phyloP scores from a whole-genome alignment of 2,329 filamentous ascomycete species.

The Sphaerulina populicola region DNA sequence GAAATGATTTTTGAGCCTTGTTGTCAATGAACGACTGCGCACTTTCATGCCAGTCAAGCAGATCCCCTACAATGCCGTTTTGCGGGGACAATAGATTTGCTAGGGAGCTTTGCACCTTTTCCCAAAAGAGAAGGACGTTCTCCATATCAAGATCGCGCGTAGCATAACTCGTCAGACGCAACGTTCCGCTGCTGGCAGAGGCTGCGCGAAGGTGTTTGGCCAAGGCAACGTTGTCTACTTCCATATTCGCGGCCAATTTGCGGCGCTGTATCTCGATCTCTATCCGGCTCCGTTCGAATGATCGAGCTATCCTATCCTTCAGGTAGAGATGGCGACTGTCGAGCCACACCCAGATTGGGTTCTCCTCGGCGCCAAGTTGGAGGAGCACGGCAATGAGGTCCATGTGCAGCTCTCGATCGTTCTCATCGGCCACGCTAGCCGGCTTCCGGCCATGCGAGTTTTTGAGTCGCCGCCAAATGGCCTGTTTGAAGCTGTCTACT shows the following conservation, averaged over 20 bases:
- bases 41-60: slow-evolving; percentile 89
- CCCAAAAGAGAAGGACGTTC: slow-evolving; percentile 85
- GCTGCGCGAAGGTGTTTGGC: slow-evolving; percentile 70
- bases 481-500: slow-evolving; percentile 76
- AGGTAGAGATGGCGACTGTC: slow-evolving; percentile 81
- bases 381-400: slow-evolving; percentile 80
- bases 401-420: slow-evolving; percentile 69
- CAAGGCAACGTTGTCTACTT: slow-evolving; percentile 59
- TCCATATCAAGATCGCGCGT: slow-evolving; percentile 62
- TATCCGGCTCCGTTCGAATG: slow-evolving; percentile 76
- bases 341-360: slow-evolving; percentile 94
- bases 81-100: slow-evolving; percentile 62
- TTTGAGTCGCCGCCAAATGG: slow-evolving; percentile 70
- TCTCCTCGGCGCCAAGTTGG: slow-evolving; percentile 91
- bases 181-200: slow-evolving; percentile 10
- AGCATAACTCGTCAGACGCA: slow-evolving; percentile 28
- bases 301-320: slow-evolving; percentile 71
- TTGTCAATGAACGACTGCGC: slow-evolving; percentile 84
- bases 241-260: slow-evolving; percentile 64
- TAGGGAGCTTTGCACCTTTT: slow-evolving; percentile 70
- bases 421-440: slow-evolving; percentile 29
- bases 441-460: slow-evolving; percentile 25
- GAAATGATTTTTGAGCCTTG: slow-evolving; percentile 69
- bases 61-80: slow-evolving; percentile 75
- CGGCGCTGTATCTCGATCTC: slow-evolving; percentile 88